Evolutionary conservation across 257 asterid genomes (phyloP).

Genomic region (Solanum medicagineum): DNA sequence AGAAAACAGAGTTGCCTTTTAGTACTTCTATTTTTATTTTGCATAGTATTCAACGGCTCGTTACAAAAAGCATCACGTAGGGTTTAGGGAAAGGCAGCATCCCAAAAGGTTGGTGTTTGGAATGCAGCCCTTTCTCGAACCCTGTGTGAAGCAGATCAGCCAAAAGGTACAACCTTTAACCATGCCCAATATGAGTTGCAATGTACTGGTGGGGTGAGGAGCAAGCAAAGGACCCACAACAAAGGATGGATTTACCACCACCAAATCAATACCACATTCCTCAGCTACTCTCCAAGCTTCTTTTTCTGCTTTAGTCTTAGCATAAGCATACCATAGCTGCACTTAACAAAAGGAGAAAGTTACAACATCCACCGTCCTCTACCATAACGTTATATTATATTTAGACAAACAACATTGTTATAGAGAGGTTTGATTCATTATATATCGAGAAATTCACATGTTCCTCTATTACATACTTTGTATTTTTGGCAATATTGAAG

Average conservation of each 20-base stretch:
- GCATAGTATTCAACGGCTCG: background rate
- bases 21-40: background rate
- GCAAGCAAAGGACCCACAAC: conserved; percentile 85
- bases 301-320: conserved; percentile 71
- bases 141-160: background rate
- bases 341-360: background rate
- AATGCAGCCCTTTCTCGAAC: background rate
- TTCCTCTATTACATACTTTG: conserved; percentile 31
- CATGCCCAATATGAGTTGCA: conserved; percentile 35
- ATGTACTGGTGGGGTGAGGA: conserved; percentile 84
- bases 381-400: background rate
- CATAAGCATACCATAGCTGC: conserved; percentile 93
- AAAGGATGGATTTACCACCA: conserved; percentile 79
- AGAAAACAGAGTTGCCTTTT: background rate
- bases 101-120: background rate
- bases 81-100: background rate
- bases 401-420: too few species aligned
- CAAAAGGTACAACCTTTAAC: conserved; percentile 37
- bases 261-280: conserved; percentile 54
- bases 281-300: conserved; percentile 72
- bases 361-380: background rate
- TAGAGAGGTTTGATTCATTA: too few species aligned
- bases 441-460: too few species aligned
- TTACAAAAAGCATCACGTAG: background rate
- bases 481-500: conserved; percentile 51